Base-by-base conservation (phyloP, 192 early-diverging fungal species). In the Umbelopsis vinacea region DNA sequence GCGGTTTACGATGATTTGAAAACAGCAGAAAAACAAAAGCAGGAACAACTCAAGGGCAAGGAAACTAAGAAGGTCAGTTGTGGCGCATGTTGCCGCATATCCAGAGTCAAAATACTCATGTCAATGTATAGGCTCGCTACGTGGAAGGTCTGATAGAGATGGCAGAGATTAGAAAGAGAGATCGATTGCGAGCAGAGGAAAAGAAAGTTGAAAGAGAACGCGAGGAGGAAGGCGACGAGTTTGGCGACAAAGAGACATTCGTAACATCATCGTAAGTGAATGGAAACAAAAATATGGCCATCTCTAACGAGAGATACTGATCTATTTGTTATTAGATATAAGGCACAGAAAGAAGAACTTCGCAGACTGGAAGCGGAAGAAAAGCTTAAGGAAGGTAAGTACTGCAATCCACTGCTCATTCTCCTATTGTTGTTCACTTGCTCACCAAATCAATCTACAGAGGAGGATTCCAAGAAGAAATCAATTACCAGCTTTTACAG, bases 181-280 rank as follows among this genome's bases (percentile, higher is more conserved):
- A 94, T 57, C 86, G 88, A 29, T 80, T 92, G 68, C 82, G 86
- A 15, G 89, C 86, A 52, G 85, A 92, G 53, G 88, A 92, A 46
- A 83, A 85, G 53, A 92, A 88, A 69, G 78, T 92, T 5, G 87
- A 91, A 53, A 79, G 86, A 14, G 93, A 94, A 70, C 83, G 91
- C 26, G 90, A 90, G 50, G 80, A 75, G 26, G 92, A 94, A 75
- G 89, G 89, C 8, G 91, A 90, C 9, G 76, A 87, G 75, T 92
- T 90, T 80, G 88, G 83, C 22, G 89, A 92, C 79, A 92, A 90
- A 81, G 93, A 94, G 70, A 84, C 83, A 69, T 94, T 94, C 73
- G 87, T 93, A 48, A 94, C 93, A n/a, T 84, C 84, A 17, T 86
- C 90, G 19, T 94, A 91, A 67, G 79, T 74, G 38, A n/a, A 52